A percentile compares a stretch with the other conserved stretches of the same genome.
Evolutionary conservation across 805 yeast species (phyloP).

Genomic region (Yarrowia osloensis): DNA sequence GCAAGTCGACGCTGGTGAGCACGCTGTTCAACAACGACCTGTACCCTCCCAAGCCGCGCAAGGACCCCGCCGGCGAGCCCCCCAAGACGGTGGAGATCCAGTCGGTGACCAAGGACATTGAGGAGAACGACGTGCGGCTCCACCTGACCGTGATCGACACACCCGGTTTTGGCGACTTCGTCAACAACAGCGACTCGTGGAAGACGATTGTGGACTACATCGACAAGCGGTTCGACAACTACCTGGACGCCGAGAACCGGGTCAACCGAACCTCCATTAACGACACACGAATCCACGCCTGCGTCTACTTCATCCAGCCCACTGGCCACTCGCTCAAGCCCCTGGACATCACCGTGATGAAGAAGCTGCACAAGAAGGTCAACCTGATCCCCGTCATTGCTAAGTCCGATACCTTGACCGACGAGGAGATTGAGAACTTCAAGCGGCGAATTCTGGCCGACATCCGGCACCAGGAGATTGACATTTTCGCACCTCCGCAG

Average conservation of each 20-base stretch:
- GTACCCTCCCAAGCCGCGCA: constrained; percentile 48
- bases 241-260: constrained; percentile 85
- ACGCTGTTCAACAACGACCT: constrained; percentile 77
- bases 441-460: constrained; percentile 79
- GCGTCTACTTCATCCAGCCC: constrained; percentile 92
- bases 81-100: constrained; percentile 57
- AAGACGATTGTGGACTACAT: constrained; percentile 89
- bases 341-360: constrained; percentile 85
- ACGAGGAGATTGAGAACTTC: constrained; percentile 75
- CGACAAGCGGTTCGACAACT: constrained; percentile 80
- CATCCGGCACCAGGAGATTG: constrained; percentile 70
- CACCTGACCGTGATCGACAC: constrained; percentile 82
- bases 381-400: constrained; percentile 94
- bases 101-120: constrained; percentile 69
- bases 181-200: constrained; percentile 81
- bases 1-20: constrained; percentile 88
- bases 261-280: constrained; percentile 67
- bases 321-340: constrained; percentile 92
- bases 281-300: constrained; percentile 90
- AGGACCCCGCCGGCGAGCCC: constrained; percentile 49
- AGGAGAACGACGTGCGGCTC: constrained; percentile 90
- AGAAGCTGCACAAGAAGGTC: constrained; percentile 83
- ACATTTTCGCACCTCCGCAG: constrained; percentile 72
- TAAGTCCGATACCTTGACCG: constrained; percentile 89
- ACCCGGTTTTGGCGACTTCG: constrained; percentile 91